phyloP scores from a whole-genome alignment of 352 stramenopile genomes.

The Pythium guiyangense region DNA sequence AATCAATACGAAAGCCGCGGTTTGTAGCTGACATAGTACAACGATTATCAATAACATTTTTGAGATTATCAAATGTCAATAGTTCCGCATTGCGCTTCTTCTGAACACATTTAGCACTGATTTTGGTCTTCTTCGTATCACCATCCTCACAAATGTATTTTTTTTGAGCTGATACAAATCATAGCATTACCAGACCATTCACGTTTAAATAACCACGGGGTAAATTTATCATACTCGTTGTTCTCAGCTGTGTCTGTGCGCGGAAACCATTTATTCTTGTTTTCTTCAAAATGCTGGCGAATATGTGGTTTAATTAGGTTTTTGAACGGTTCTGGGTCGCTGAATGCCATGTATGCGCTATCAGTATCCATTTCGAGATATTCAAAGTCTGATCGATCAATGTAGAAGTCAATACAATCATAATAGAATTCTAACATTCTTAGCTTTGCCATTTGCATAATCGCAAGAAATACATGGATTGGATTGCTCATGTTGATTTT shows the following conservation, averaged over 20 bases:
- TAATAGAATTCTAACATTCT: conserved; percentile 16
- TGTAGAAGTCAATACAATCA: conserved; percentile 11
- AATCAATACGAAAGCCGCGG: no score
- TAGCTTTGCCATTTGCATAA: conserved; percentile 12
- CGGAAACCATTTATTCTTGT: conserved; percentile 19
- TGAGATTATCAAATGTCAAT: conserved; percentile 4
- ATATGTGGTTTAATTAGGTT: conserved; percentile 15
- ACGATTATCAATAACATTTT: no score
- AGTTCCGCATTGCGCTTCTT: conserved; percentile 9
- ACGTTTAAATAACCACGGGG: conserved; percentile 18
- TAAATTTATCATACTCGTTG: conserved; percentile 4
- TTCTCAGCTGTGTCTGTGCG: conserved; percentile 1
- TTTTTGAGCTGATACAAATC: conserved; percentile 13
- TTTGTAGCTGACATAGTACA: no score
- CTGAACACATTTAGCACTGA: no score
- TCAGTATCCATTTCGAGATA: no score
- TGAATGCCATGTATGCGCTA: conserved; percentile 16
- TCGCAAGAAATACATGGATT: conserved; percentile 10
- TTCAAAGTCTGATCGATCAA: conserved; percentile 13
- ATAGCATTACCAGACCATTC: conserved; percentile 12
- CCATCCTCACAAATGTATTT: conserved; percentile 14
- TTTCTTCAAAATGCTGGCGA: conserved; percentile 8
- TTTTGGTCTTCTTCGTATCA: no score
- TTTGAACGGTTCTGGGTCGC: conserved; percentile 8
- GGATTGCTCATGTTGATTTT: conserved; percentile 5